Percentiles rank a stretch among this genome's conserved stretches.
Evolutionary conservation across 164 flowering plant species (phyloP).

Genomic region (Stephania cephalantha): DNA sequence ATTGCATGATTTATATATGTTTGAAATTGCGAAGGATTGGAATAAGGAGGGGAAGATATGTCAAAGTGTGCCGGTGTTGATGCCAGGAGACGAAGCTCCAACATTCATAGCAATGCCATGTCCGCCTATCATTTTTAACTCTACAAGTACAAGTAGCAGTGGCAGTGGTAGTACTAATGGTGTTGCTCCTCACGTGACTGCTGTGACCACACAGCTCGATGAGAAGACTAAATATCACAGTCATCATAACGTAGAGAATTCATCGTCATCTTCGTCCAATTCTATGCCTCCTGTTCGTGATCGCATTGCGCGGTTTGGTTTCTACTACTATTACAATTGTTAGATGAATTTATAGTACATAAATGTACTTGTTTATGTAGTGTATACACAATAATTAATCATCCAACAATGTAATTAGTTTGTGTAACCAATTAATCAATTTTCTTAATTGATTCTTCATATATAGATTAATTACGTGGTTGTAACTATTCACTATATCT

Average conservation of each 20-base stretch:
- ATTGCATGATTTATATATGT: not conserved
- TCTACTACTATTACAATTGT: slow-evolving; percentile 8
- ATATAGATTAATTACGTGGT: too few relatives aligned
- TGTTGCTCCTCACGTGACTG: slow-evolving; percentile 27
- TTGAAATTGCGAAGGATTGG: slow-evolving; percentile 23
- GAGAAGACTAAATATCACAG: too few relatives aligned
- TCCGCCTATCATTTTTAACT: slow-evolving; percentile 27
- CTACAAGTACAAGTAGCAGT: slow-evolving; percentile 22
- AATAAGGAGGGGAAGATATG: slow-evolving; percentile 17
- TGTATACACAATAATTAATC: too few relatives aligned
- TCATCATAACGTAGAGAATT: too few relatives aligned
- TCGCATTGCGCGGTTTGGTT: slow-evolving; percentile 10
- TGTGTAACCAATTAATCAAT: too few relatives aligned
- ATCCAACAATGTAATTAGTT: too few relatives aligned
- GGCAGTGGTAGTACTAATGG: slow-evolving; percentile 29
- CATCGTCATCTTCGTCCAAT: not conserved
- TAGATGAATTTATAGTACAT: too few relatives aligned
- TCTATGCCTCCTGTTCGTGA: not conserved
- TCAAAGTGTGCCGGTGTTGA: slow-evolving; percentile 62
- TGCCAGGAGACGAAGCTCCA: slow-evolving; percentile 75
- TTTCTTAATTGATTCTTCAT: too few relatives aligned
- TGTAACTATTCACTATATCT: too few relatives aligned
- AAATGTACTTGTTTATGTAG: too few relatives aligned
- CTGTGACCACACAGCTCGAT: not conserved
- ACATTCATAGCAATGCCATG: slow-evolving; percentile 82